Conservation (phyloP, 345 rosid species). For the Euphorbia pulcherrima region DNA sequence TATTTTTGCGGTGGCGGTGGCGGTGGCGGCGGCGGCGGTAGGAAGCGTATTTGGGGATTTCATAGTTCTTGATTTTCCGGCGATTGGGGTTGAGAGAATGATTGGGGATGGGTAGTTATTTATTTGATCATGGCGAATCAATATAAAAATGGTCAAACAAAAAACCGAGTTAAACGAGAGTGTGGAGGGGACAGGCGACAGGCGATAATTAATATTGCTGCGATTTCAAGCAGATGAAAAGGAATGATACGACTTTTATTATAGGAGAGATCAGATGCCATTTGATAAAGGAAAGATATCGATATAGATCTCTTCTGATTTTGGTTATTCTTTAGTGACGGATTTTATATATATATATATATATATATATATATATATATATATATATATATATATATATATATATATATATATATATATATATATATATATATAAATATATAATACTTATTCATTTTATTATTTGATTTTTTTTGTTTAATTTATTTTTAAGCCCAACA, state of each 20-base stretch:
- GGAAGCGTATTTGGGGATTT: constrained; percentile 3
- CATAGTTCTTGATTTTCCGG: background rate
- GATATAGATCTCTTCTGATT: no score
- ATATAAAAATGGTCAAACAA: background rate
- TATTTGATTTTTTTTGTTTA: no score
- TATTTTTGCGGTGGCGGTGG: constrained; percentile 9
- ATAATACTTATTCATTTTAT: no score
- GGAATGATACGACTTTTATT: background rate
- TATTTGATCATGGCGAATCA: background rate
- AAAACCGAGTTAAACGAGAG: background rate
- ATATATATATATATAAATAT: no score
- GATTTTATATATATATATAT: no score
- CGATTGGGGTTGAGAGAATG: background rate
- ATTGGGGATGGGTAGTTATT: background rate
- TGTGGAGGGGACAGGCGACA: background rate
- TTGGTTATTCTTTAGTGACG: no score
- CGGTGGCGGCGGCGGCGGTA: constrained; percentile 12
- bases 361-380: no score
- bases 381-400: no score
- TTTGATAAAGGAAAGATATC: no score
- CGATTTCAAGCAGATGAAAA: background rate
- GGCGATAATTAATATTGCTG: background rate
- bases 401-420: no score
- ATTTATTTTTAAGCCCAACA: no score
- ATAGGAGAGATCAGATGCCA: no score